Conservation (phyloP, 345 rosid genomes). For the Jatropha curcas region DNA sequence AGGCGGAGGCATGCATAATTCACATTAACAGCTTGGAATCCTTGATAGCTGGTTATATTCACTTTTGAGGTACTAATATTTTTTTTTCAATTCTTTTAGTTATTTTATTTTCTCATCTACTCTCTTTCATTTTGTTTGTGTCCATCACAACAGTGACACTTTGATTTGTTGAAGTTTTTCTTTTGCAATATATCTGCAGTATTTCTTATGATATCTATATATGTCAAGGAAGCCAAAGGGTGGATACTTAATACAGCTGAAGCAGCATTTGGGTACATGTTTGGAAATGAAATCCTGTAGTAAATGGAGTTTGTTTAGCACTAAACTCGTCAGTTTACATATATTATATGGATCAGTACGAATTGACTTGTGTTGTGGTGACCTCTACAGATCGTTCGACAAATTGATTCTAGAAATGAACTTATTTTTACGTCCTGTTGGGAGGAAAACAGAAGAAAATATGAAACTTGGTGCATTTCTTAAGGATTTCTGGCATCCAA, state of each 20-base stretch:
- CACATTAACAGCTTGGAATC: constrained; percentile 12
- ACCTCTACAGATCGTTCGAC: neutral
- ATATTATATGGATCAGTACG: neutral
- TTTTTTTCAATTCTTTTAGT: neutral
- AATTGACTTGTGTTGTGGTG: neutral
- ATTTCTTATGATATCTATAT: neutral
- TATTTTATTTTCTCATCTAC: neutral
- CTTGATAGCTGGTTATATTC: constrained; percentile 9
- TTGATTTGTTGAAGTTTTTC: no score
- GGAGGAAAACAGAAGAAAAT: neutral
- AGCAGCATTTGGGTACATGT: neutral
- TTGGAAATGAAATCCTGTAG: neutral
- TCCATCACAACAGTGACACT: neutral
- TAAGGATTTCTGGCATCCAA: neutral
- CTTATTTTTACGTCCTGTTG: neutral
- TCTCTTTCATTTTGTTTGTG: neutral
- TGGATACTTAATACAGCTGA: neutral
- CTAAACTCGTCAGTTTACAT: neutral
- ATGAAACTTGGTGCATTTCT: neutral
- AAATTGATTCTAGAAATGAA: neutral
- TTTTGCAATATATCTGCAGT: neutral
- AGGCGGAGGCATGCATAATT: constrained; percentile 66
- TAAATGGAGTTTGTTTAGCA: neutral
- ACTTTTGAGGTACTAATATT: constrained; percentile 22
- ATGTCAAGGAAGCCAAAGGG: neutral